phyloP scores from a whole-genome alignment of 2,329 filamentous ascomycete species.

The Xylariales sp. region DNA sequence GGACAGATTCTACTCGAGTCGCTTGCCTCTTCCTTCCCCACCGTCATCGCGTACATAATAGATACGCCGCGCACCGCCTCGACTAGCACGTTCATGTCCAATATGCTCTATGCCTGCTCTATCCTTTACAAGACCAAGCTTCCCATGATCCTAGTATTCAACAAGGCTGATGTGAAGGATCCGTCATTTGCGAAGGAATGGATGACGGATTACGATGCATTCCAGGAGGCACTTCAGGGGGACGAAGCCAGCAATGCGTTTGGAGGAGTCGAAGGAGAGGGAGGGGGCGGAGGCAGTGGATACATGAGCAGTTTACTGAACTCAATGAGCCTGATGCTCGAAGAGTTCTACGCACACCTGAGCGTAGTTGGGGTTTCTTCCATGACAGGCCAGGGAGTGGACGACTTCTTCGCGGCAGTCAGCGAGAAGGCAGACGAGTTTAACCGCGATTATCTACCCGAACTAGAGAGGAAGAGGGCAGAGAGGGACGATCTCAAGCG shows the following conservation, averaged over 20 bases:
- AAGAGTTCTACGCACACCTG: slow-evolving; percentile 94
- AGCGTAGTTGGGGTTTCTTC: slow-evolving; percentile 91
- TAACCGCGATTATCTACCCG: slow-evolving; percentile 82
- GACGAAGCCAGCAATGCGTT: slow-evolving; percentile 78
- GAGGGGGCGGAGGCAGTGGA: slow-evolving; percentile 69
- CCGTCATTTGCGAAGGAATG: slow-evolving; percentile 91
- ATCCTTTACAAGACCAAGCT: slow-evolving; percentile 98
- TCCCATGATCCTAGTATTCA: slow-evolving; percentile 98
- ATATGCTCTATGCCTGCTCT: slow-evolving; percentile 98
- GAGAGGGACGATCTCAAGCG: slow-evolving; percentile 74
- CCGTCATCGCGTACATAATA: slow-evolving; percentile 94
- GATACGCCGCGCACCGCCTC: slow-evolving; percentile 91
- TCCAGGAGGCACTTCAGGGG: slow-evolving; percentile 75
- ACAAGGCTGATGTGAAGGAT: slow-evolving; percentile 95
- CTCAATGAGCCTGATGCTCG: slow-evolving; percentile 95
- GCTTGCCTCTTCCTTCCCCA: slow-evolving; percentile 89
- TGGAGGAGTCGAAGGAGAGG: slow-evolving; percentile 65
- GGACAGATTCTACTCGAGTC: slow-evolving; percentile 92
- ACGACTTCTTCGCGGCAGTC: slow-evolving; percentile 90
- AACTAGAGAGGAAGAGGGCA: slow-evolving; percentile 72
- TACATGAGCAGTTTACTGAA: slow-evolving; percentile 96
- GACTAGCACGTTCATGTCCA: slow-evolving; percentile 98
- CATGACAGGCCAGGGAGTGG: slow-evolving; percentile 85
- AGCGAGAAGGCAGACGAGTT: slow-evolving; percentile 85
- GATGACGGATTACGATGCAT: slow-evolving; percentile 99